Evolutionary conservation across 805 yeast genomes (phyloP).

Genomic region (Myxozyma sirexii): DNA sequence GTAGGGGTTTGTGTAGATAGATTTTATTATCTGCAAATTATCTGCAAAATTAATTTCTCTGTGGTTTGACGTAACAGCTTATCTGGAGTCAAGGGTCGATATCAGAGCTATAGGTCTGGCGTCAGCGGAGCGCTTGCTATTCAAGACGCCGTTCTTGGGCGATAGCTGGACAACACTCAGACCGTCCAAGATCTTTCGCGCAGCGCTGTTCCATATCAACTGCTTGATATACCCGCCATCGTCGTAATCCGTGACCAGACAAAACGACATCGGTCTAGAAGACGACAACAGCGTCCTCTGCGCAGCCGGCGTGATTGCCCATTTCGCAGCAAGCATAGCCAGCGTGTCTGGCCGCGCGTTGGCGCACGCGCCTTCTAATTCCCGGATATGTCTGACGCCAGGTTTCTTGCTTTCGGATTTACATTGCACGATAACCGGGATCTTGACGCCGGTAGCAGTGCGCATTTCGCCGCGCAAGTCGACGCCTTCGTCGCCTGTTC

Average conservation of each 20-base stretch:
- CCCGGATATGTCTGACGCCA: constrained; percentile 47
- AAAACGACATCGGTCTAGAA: constrained; percentile 25
- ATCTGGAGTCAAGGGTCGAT: neutral
- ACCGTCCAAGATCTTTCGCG: constrained; percentile 16
- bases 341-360: constrained; percentile 15
- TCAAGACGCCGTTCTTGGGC: neutral
- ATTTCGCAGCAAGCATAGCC: constrained; percentile 31
- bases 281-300: constrained; percentile 19
- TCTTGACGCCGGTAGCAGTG: neutral
- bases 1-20: neutral
- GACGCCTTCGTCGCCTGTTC: constrained; percentile 36
- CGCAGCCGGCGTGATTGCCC: constrained; percentile 25
- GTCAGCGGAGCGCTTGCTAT: neutral
- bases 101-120: constrained; percentile 2
- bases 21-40: too few relatives aligned
- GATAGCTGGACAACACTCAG: constrained; percentile 11
- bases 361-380: constrained; percentile 32
- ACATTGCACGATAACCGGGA: constrained; percentile 37
- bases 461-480: constrained; percentile 35
- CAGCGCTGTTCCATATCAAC: constrained; percentile 30
- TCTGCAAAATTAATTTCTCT: too few relatives aligned
- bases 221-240: constrained; percentile 27
- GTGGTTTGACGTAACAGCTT: too few relatives aligned
- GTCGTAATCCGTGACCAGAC: constrained; percentile 12
- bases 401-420: constrained; percentile 46